These are phyloP conservation scores for Candida gigantensis DNA, from an alignment of 1,139 yeast species.

Conservation along the genomic window DNA sequence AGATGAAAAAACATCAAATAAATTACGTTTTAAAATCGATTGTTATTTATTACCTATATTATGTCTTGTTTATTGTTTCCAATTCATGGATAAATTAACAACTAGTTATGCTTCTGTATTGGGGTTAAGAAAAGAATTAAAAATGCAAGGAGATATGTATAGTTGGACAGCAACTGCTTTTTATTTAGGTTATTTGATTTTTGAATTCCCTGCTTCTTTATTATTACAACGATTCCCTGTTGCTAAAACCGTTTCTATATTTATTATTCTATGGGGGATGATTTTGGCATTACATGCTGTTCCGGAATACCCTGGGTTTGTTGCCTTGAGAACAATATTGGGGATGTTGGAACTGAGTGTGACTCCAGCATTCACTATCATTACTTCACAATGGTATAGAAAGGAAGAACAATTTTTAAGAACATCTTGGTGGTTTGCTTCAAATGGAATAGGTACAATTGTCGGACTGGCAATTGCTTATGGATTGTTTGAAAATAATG, in stretches of 20 bases:
- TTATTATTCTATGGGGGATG: conserved; percentile 32
- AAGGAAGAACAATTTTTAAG: conserved; percentile 25
- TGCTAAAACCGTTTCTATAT: conserved; percentile 25
- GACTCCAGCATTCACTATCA: conserved; percentile 59
- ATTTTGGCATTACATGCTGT: conserved; percentile 30
- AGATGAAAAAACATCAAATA: conserved; percentile 19
- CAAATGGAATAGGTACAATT: conserved; percentile 32
- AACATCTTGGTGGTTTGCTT: conserved; percentile 31
- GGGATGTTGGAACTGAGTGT: conserved; percentile 58
- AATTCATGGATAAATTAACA: conserved; percentile 66
- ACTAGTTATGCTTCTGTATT: conserved; percentile 61
- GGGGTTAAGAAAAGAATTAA: conserved; percentile 51
- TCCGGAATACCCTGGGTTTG: conserved; percentile 31
- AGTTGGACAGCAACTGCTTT: conserved; percentile 60
- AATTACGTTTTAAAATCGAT: conserved; percentile 50
- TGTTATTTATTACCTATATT: conserved; percentile 53
- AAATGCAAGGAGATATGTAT: conserved; percentile 53
- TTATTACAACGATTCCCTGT: conserved; percentile 40
- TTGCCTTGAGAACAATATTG: conserved; percentile 34
- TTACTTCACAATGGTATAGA: conserved; percentile 36
- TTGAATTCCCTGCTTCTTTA: conserved; percentile 47
- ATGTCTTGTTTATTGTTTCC: conserved; percentile 56
- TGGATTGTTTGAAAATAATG: conserved; percentile 20
- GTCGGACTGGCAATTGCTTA: conserved; percentile 28
- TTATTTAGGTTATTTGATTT: conserved; percentile 52